phyloP scores from a whole-genome alignment of 148 eudicot species.

The Vaccinium macrocarpon region DNA sequence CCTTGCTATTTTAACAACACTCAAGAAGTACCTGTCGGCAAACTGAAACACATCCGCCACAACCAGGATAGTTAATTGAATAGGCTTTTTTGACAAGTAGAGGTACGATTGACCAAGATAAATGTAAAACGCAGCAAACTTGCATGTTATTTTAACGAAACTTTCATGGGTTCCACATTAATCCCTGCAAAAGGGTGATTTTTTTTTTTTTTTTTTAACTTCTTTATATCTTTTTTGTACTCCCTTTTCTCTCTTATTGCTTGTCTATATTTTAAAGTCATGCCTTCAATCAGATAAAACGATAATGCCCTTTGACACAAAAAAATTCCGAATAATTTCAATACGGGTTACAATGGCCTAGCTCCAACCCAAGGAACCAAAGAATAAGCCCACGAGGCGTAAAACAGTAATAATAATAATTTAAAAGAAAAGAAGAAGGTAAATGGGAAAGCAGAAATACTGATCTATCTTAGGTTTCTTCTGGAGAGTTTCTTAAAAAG shows the following conservation, averaged over 20 bases:
- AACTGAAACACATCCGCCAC: conserved; percentile 34
- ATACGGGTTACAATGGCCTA: not conserved
- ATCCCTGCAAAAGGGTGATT: not conserved
- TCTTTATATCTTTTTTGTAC: not conserved
- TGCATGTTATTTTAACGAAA: not conserved
- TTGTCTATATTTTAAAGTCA: not conserved
- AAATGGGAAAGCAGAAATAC: not conserved
- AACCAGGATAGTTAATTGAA: not conserved
- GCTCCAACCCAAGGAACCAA: not conserved
- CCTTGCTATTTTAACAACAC: conserved; percentile 66
- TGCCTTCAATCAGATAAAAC: not conserved
- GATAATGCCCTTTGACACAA: not conserved
- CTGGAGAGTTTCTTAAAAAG: no score
- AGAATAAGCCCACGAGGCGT: not conserved
- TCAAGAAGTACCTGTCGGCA: conserved; percentile 53
- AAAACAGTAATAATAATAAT: not conserved
- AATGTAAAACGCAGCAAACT: not conserved
- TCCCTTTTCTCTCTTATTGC: not conserved
- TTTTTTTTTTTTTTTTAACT: not conserved
- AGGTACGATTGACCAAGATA: not conserved
- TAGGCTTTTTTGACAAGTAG: not conserved
- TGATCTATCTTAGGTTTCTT: not conserved
- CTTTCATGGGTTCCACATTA: not conserved
- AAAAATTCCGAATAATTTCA: not conserved
- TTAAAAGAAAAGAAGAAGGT: no score